Evolutionary conservation across 2,329 filamentous ascomycete genomes (phyloP).

Genomic region (Talaromyces sp.): DNA sequence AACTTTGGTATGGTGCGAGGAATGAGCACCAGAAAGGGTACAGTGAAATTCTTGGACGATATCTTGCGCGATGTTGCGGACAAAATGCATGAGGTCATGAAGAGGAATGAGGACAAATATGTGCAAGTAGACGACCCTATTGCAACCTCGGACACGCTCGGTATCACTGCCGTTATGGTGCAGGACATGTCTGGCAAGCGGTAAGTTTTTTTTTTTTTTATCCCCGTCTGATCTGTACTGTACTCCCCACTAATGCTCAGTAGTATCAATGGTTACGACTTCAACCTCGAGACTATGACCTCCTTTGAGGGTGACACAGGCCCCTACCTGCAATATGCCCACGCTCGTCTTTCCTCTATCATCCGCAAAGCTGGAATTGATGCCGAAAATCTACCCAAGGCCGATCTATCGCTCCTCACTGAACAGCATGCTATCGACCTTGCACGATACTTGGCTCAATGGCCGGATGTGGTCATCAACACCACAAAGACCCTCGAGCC

Average conservation of each 20-base stretch:
- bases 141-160: conserved; percentile 77
- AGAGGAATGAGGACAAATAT: conserved; percentile 85
- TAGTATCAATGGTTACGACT: conserved; percentile 61
- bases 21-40: conserved; percentile 64
- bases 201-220: too few species aligned
- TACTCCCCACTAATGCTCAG: conserved; percentile 33
- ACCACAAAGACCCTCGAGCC: conserved; percentile 65
- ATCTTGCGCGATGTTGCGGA: conserved; percentile 78
- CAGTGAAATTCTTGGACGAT: conserved; percentile 70
- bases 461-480: conserved; percentile 61
- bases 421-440: conserved; percentile 61
- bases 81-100: conserved; percentile 98
- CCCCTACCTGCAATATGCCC: conserved; percentile 63
- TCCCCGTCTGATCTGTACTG: not conserved
- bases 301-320: conserved; percentile 65
- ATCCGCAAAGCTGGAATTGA: conserved; percentile 53
- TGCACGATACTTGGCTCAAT: conserved; percentile 59
- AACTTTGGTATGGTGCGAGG: conserved; percentile 65
- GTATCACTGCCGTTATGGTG: conserved; percentile 94
- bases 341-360: conserved; percentile 58
- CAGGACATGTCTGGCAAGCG: conserved; percentile 97
- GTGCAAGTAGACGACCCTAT: conserved; percentile 79
- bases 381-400: conserved; percentile 48
- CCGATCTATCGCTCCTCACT: conserved; percentile 58
- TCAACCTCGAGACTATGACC: conserved; percentile 63